Conservation (phyloP, 2,329 filamentous ascomycete species). For the Cercospora zeina region DNA sequence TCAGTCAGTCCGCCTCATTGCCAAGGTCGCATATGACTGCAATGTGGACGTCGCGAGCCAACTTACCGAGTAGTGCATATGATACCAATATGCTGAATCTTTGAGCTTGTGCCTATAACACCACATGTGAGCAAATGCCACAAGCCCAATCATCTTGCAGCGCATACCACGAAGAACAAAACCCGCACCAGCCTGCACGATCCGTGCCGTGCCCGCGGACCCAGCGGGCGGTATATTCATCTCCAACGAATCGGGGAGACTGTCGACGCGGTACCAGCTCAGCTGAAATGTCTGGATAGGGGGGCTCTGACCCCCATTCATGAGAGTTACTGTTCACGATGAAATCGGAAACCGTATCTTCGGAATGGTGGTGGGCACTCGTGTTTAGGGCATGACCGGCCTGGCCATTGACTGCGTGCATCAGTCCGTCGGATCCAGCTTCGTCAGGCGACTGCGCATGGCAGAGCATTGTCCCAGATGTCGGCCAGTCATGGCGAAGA, state of each 20-base stretch:
- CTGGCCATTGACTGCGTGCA: background rate
- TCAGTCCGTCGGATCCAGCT: background rate
- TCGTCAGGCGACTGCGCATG: background rate
- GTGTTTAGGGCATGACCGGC: background rate
- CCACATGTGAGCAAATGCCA: conserved; percentile 1
- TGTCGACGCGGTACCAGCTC: conserved; percentile 27
- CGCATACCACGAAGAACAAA: conserved; percentile 74
- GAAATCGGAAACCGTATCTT: background rate
- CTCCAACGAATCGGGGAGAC: conserved; percentile 66
- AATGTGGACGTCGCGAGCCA: background rate
- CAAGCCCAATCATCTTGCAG: background rate
- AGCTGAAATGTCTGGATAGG: background rate
- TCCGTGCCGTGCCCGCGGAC: conserved; percentile 84
- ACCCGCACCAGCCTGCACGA: conserved; percentile 85
- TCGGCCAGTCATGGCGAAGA: background rate
- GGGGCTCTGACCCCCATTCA: conserved; percentile 8
- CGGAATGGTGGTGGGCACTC: background rate
- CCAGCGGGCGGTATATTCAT: conserved; percentile 81
- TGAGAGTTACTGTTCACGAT: background rate
- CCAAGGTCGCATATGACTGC: background rate
- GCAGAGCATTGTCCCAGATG: background rate
- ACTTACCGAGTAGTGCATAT: conserved; percentile 65
- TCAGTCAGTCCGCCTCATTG: conserved; percentile 55
- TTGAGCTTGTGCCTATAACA: conserved; percentile 66
- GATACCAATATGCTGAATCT: conserved; percentile 91